phyloP scores from a whole-genome alignment of 495 filamentous ascomycete genomes.

The Hypoxylon rickii region DNA sequence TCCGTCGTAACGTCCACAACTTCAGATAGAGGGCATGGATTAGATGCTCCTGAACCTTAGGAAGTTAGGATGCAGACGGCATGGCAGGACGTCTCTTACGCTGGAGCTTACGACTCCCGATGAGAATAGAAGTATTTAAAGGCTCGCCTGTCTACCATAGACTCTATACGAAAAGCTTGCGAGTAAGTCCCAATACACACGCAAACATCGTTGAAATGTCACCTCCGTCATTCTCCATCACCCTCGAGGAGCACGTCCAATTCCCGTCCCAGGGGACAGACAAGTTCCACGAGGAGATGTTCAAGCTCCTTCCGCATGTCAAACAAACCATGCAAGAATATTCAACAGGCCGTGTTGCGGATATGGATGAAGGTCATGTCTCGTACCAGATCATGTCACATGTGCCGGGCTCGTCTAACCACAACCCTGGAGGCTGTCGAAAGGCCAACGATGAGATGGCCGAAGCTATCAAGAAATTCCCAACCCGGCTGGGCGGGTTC shows the following conservation, averaged over 20 bases:
- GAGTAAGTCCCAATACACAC: too few species aligned
- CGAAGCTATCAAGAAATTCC: slow-evolving; percentile 48
- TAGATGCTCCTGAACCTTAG: too few species aligned
- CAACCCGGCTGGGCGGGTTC: slow-evolving; percentile 57
- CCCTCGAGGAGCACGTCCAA: slow-evolving; percentile 61
- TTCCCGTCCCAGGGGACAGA: slow-evolving; percentile 50
- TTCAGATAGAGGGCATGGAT: too few species aligned
- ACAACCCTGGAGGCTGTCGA: slow-evolving; percentile 42
- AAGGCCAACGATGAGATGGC: slow-evolving; percentile 60
- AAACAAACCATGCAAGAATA: slow-evolving; percentile 45
- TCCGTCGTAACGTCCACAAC: too few species aligned
- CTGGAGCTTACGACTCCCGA: too few species aligned
- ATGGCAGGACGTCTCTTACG: too few species aligned
- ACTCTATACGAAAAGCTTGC: too few species aligned
- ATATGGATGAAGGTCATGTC: slow-evolving; percentile 57
- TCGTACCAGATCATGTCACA: slow-evolving; percentile 63
- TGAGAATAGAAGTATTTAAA: too few species aligned
- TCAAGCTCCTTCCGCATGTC: slow-evolving; percentile 33
- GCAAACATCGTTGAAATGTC: too few species aligned
- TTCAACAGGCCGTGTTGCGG: slow-evolving; percentile 48
- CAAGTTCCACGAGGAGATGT: slow-evolving; percentile 9
- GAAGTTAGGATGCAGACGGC: too few species aligned
- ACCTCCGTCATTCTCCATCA: slow-evolving; percentile 42
- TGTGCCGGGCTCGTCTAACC: slow-evolving; percentile 40
- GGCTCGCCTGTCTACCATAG: too few species aligned